These are phyloP conservation scores for Nitzschia sp. DNA, from an alignment of 108 stramenopile species.

Conservation along the genomic window DNA sequence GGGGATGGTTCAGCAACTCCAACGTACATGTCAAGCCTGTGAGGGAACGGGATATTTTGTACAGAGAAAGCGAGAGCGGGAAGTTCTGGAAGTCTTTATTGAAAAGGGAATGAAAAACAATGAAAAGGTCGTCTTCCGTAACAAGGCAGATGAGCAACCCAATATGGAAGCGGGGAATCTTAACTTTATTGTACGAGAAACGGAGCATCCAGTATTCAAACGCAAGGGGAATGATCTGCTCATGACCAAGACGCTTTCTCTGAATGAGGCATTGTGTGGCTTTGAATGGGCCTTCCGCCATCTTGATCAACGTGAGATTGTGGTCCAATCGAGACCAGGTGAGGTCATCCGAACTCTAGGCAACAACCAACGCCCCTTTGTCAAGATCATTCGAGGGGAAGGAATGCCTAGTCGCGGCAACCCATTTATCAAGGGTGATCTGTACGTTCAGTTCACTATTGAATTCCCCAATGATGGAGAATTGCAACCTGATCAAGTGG, in stretches of 20 bases:
- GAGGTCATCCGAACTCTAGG: slow-evolving; percentile 84
- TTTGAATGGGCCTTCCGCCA: slow-evolving; percentile 91
- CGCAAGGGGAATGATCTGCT: slow-evolving; percentile 96
- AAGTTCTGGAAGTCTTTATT: slow-evolving; percentile 91
- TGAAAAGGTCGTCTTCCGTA: slow-evolving; percentile 91
- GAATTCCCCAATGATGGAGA: slow-evolving; percentile 80
- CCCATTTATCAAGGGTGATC: slow-evolving; percentile 93
- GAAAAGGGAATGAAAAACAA: slow-evolving; percentile 96
- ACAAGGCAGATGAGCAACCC: slow-evolving; percentile 96
- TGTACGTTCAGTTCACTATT: slow-evolving; percentile 92
- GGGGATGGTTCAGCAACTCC: slow-evolving; percentile 97
- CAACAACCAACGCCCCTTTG: slow-evolving; percentile 67
- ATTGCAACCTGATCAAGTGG: slow-evolving; percentile 46
- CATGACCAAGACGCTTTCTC: slow-evolving; percentile 85
- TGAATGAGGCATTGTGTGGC: slow-evolving; percentile 93
- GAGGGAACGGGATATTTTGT: slow-evolving; percentile 74
- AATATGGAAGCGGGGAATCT: slow-evolving; percentile 95
- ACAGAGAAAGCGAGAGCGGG: slow-evolving; percentile 85
- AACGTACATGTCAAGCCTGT: slow-evolving; percentile 81
- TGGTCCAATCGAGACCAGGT: slow-evolving; percentile 86
- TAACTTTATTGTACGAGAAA: slow-evolving; percentile 96
- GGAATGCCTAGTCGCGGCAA: slow-evolving; percentile 95
- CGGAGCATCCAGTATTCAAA: slow-evolving; percentile 94
- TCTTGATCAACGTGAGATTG: slow-evolving; percentile 87
- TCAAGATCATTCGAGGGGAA: slow-evolving; percentile 88